Evolutionary conservation across 2,329 filamentous ascomycete genomes (phyloP).

Genomic region (Fusarium sp.): DNA sequence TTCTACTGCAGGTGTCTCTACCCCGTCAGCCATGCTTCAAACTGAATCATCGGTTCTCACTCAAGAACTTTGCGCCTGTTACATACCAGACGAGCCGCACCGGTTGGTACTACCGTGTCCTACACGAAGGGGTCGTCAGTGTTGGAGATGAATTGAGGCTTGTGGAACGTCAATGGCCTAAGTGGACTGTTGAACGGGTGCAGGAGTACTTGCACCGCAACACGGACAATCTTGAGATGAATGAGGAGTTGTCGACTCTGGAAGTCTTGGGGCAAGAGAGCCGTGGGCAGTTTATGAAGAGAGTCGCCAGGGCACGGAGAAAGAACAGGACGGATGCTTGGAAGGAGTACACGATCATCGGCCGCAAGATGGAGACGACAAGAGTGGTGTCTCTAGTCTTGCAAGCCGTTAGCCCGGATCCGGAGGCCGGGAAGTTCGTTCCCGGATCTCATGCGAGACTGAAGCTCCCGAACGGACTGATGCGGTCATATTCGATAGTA

Average conservation of each 20-base stretch:
- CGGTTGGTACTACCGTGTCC: constrained; percentile 75
- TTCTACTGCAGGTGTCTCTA: constrained; percentile 69
- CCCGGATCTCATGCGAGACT: constrained; percentile 68
- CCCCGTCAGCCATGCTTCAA: constrained; percentile 77
- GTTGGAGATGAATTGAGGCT: constrained; percentile 67
- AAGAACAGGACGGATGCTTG: constrained; percentile 49
- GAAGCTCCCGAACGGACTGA: constrained; percentile 66
- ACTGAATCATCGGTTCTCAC: constrained; percentile 74
- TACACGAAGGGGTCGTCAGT: constrained; percentile 65
- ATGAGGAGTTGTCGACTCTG: constrained; percentile 64
- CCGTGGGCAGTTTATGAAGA: constrained; percentile 59
- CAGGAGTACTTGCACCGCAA: constrained; percentile 73
- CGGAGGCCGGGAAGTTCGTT: constrained; percentile 51
- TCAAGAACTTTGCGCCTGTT: constrained; percentile 71
- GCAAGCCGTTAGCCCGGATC: constrained; percentile 55
- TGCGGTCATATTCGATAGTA: constrained; percentile 72
- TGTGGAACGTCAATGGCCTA: constrained; percentile 63
- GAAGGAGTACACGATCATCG: constrained; percentile 61
- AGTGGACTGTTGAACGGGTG: constrained; percentile 72
- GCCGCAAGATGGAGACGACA: constrained; percentile 64
- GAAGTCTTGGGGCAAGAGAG: constrained; percentile 64
- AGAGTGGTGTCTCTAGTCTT: constrained; percentile 65
- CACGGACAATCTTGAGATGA: constrained; percentile 63
- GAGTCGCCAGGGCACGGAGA: constrained; percentile 62
- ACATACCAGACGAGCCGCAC: constrained; percentile 69